These are phyloP conservation scores for Globisporangium uncinulatum DNA, from an alignment of 352 stramenopile species.

Conservation along the genomic window DNA sequence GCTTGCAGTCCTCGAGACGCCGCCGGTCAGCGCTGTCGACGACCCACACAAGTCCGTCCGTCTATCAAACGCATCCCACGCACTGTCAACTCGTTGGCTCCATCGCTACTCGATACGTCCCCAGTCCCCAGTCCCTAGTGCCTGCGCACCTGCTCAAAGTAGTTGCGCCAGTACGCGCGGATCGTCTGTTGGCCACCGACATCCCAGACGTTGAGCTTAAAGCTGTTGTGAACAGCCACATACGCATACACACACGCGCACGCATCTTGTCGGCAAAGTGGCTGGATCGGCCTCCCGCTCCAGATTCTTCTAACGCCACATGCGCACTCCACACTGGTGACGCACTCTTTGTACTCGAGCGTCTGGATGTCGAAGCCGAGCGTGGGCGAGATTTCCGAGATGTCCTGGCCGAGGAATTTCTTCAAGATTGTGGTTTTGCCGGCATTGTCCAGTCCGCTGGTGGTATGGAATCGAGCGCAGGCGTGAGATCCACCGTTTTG, in stretches of 20 bases:
- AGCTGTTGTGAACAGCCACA: conserved; percentile 14
- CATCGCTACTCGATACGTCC: neutral
- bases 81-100: neutral
- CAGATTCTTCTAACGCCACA: neutral
- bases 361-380: conserved; percentile 99
- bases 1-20: conserved; percentile 92
- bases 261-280: too few relatives aligned
- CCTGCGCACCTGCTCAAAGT: conserved; percentile 88
- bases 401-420: conserved; percentile 97
- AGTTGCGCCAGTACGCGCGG: conserved; percentile 97
- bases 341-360: conserved; percentile 92
- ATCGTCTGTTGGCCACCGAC: conserved; percentile 98
- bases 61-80: conserved; percentile 38
- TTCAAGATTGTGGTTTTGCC: conserved; percentile 99
- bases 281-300: too few relatives aligned
- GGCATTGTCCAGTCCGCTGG: conserved; percentile 98
- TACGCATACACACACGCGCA: neutral
- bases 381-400: conserved; percentile 96
- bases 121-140: too few relatives aligned
- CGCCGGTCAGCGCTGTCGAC: conserved; percentile 95
- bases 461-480: neutral
- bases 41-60: conserved; percentile 99
- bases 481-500: too few relatives aligned
- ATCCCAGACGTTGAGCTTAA: conserved; percentile 91
- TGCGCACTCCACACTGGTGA: neutral